Base-by-base conservation (phyloP, 2,329 filamentous ascomycete species). In the Didymella exigua region DNA sequence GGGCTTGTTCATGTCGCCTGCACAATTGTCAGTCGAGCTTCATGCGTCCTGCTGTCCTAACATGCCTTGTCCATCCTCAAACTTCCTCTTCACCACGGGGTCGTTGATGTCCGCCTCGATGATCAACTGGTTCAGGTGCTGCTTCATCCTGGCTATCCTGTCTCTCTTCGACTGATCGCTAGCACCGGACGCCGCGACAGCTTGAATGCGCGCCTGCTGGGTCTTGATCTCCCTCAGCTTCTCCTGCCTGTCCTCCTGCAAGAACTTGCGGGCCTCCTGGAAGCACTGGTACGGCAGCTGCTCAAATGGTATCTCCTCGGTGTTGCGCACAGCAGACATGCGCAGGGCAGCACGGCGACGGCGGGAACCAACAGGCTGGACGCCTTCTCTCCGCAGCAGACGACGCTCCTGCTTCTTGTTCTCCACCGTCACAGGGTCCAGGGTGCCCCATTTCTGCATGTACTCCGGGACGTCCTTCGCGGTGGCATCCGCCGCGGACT, bases 211-310 rank as follows among this genome's bases (percentile, higher is more conserved):
- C 56, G 81, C 81, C 45, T 87, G 78, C 75, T 91, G 86, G 24
- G 76, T 81, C 45, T 84, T 78, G 54, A 99, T 93, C 68, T 87
- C 81, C 57, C 82, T 79, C 45, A 98, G 68, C 79, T 96, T 98
- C 77, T 93, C 85, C 62, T 87, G 81, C 34, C 93, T 86, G 74
- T 99, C 95, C 49, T 85, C 85, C 48, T 86, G 82, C 51, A 99
- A 80, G 43, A 98, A 78, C 73, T 91, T 90, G 60, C 93, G 86
- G 34, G 95, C 95, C 79, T 97, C 93, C 78, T 99, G 95, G 80
- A 98, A 99, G 77, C 91, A 95, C 82, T 98, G 93, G 79, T 96
- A 99, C 16, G 95, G 95, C 63, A 99, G 81, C 73, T 93, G 89
- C 79, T 96, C 91, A 72, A 99, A 97, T 23, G 93, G 91, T 44